Evolutionary conservation across 1,139 yeast species (phyloP).

Genomic region (Yamadazyma songkhlaensis): DNA sequence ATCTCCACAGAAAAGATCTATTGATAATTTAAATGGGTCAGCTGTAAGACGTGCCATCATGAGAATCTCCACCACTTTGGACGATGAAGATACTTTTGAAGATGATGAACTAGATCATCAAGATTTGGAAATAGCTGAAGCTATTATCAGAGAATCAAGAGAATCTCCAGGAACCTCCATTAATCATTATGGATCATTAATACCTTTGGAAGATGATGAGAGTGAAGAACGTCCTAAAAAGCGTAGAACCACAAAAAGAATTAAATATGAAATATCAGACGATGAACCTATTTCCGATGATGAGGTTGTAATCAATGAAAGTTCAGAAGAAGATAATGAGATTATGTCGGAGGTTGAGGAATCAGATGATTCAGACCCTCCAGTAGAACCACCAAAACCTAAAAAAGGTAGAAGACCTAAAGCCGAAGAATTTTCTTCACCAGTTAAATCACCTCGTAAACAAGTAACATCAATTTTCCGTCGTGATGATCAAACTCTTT

Average conservation of each 20-base stretch:
- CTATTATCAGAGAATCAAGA: conserved; percentile 28
- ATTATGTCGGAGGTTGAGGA: not conserved
- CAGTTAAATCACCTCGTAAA: not conserved
- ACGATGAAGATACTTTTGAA: conserved; percentile 31
- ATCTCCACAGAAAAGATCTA: conserved; percentile 43
- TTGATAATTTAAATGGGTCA: conserved; percentile 42
- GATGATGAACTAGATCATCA: conserved; percentile 27
- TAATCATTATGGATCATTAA: conserved; percentile 25
- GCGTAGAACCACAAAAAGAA: too few species aligned
- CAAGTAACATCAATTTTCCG: conserved; percentile 11
- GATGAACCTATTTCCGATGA: too few species aligned
- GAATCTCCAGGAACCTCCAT: conserved; percentile 11
- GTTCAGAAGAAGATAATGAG: conserved; percentile 1
- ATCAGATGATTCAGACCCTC: not conserved
- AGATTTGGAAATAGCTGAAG: conserved; percentile 49
- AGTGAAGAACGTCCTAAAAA: too few species aligned
- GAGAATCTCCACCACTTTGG: conserved; percentile 29
- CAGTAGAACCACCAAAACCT: not conserved
- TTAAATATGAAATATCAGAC: too few species aligned
- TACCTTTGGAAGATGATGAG: conserved; percentile 24
- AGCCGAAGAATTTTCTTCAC: not conserved
- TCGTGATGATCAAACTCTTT: conserved; percentile 5
- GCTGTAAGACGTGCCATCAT: conserved; percentile 51
- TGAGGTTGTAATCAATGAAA: too few species aligned
- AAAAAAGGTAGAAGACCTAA: conserved; percentile 1